Conservation (phyloP, 2,329 filamentous ascomycete species). For the Paecilomyces variotii region DNA sequence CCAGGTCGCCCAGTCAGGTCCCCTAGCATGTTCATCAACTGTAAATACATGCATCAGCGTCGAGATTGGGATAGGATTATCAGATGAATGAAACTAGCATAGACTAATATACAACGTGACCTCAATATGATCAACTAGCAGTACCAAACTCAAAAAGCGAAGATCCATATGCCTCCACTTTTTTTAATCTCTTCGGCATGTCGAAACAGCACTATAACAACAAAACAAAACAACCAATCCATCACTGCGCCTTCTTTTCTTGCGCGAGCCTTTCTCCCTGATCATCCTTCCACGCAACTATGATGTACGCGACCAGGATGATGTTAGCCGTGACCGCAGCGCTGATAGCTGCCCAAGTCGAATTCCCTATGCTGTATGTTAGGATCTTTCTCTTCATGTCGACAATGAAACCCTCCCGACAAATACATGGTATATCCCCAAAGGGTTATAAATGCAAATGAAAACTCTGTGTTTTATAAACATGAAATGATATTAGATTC, state of each 20-base stretch:
- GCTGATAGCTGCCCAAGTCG: constrained; percentile 74
- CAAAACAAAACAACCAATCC: not conserved
- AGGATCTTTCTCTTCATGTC: not conserved
- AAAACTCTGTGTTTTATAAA: not conserved
- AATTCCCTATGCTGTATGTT: constrained; percentile 56
- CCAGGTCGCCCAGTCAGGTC: not conserved
- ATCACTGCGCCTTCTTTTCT: constrained; percentile 42
- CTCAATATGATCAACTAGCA: not conserved
- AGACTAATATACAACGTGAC: not conserved
- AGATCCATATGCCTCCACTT: not conserved
- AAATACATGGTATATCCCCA: not conserved
- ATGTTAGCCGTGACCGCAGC: constrained; percentile 88
- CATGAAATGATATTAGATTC: constrained; percentile 11
- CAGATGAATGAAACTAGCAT: not conserved
- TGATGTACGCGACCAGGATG: constrained; percentile 79
- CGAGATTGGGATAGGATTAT: not conserved
- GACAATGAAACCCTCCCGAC: not conserved
- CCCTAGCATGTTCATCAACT: not conserved
- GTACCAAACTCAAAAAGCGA: not conserved
- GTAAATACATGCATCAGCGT: not conserved
- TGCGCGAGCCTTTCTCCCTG: constrained; percentile 63
- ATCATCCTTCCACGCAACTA: constrained; percentile 89
- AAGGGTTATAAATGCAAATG: not conserved
- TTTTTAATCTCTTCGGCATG: constrained; percentile 1
- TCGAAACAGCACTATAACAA: constrained; percentile 1